Conservation (phyloP, 345 rosid species). For the Populus simonii region DNA sequence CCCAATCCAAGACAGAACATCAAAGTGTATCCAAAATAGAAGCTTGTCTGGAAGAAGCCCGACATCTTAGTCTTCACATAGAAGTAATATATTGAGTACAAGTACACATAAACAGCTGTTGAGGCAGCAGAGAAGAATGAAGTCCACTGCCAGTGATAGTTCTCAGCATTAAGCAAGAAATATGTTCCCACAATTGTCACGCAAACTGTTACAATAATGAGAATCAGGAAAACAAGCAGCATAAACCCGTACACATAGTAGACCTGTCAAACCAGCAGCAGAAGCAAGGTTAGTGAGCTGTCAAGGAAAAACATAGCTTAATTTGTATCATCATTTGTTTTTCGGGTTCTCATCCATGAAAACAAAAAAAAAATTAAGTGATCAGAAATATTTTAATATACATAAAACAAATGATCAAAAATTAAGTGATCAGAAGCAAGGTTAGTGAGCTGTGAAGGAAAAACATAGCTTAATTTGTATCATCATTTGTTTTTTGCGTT, state of each 20-base stretch:
- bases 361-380: neutral
- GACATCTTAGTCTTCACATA: constrained; percentile 92
- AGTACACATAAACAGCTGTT: constrained; percentile 83
- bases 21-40: constrained; percentile 93
- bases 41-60: constrained; percentile 95
- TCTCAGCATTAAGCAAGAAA: constrained; percentile 90
- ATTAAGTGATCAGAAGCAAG: neutral
- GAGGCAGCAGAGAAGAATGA: constrained; percentile 94
- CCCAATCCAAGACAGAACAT: constrained; percentile 96
- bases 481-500: neutral
- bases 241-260: constrained; percentile 93
- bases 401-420: neutral
- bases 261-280: constrained; percentile 45
- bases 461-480: neutral
- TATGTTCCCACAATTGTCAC: constrained; percentile 92
- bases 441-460: neutral
- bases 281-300: neutral
- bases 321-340: neutral
- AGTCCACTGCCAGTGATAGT: constrained; percentile 98
- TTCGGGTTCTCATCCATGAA: neutral
- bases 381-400: neutral
- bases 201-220: constrained; percentile 78
- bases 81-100: constrained; percentile 90
- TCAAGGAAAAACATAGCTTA: neutral
- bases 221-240: constrained; percentile 85